phyloP scores from a whole-genome alignment of 2,329 filamentous ascomycete species.

The Fusarium subtropicale region DNA sequence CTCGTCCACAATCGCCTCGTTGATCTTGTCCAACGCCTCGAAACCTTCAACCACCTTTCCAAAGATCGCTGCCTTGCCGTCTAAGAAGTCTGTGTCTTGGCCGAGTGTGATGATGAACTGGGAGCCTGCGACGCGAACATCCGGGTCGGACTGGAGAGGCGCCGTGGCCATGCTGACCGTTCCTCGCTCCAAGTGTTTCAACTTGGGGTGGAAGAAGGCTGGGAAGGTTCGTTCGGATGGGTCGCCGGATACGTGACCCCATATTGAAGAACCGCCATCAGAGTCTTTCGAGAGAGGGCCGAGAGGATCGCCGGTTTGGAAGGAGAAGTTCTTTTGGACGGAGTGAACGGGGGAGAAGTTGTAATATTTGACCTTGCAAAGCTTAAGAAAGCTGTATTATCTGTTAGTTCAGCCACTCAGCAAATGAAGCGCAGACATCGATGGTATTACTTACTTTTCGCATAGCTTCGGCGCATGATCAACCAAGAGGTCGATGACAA shows the following conservation, averaged over 20 bases:
- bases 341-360: constrained; percentile 95
- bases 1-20: constrained; percentile 87
- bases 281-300: constrained; percentile 86
- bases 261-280: constrained; percentile 93
- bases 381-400: constrained; percentile 85
- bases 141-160: constrained; percentile 78
- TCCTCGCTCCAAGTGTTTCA: constrained; percentile 89
- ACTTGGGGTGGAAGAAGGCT: constrained; percentile 85
- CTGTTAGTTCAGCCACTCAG: constrained; percentile 54
- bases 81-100: constrained; percentile 88
- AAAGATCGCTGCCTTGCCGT: constrained; percentile 95
- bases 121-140: constrained; percentile 84
- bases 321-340: constrained; percentile 94
- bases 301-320: constrained; percentile 94
- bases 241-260: constrained; percentile 79
- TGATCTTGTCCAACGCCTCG: constrained; percentile 92
- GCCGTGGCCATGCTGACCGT: constrained; percentile 99
- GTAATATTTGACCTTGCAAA: constrained; percentile 99
- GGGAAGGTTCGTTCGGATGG: constrained; percentile 80
- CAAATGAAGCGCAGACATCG: constrained; percentile 2
- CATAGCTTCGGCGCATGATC: constrained; percentile 91
- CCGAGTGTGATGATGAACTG: constrained; percentile 95
- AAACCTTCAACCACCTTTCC: constrained; percentile 97
- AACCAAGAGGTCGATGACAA: constrained; percentile 92
- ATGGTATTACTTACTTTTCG: constrained; percentile 83